Evolutionary conservation across 2,329 filamentous ascomycete genomes (phyloP), one percentile per base, ranked within the genome.

Genomic region (Orbilia quercus): DNA sequence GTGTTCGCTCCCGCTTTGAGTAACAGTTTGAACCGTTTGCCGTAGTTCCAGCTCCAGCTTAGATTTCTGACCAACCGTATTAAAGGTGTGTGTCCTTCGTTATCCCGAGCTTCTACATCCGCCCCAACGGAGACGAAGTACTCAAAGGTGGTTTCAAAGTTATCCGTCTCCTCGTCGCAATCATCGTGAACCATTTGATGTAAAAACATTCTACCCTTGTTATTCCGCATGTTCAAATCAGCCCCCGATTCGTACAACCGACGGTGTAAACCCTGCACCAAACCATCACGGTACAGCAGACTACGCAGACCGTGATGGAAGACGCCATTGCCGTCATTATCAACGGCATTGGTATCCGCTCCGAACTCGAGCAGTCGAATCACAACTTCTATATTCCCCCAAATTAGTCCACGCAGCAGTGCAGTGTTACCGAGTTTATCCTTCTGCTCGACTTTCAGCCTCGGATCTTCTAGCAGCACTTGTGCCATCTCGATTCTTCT

Each of bases 361-460:
- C 75, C 75, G 7, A 77, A 14, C 14, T 58, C 54, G 5, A 66
- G 44, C 9, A 57, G 31, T 42, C 20, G 70, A 3, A 48, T 31
- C 1, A 72, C 69, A 25, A 75, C 74, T 36, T 79, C 76, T 12
- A 20, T 23, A 4, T 38, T 3, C 5, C 51, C 75, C 76, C 0
- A 75, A 76, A 0, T 78, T 78, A 1, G 76, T 75, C n/a, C 73
- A 45, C 0, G 78, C 34, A 7, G 77, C 31, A 76, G 34, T 28
- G 73, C 67, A 1, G 71, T 77, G n/a, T 55, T 65, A 34, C 75
- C 75, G 25, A 34, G 12, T 18, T 48, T 23, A 55, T 77, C 75
- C 40, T 44, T 71, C 7, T 47, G 42, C n/a, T 77, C 71, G 7
- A 77, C 44, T 18, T 72, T 45, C 1, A 75, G 59, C 2, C 76